phyloP scores from a whole-genome alignment of 2,329 filamentous ascomycete species.

The Nectriaceae sp. region DNA sequence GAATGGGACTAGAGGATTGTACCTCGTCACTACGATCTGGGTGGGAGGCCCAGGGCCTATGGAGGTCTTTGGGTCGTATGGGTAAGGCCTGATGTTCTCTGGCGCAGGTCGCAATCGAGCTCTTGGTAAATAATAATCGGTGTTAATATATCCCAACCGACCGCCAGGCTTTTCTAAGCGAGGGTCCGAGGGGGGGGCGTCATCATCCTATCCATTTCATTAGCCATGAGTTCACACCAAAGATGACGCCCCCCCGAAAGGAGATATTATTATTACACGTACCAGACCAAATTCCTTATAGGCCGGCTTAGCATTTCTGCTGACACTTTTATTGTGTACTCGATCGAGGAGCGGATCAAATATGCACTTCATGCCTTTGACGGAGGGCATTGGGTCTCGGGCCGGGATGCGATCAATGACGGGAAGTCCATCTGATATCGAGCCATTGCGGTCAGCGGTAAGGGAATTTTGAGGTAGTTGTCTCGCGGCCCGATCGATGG shows the following conservation, averaged over 20 bases:
- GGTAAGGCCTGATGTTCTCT: conserved; percentile 80
- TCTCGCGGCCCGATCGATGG: conserved; percentile 39
- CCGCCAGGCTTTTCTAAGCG: conserved; percentile 70
- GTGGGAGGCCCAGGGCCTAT: conserved; percentile 87
- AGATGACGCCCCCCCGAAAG: conserved; percentile 61
- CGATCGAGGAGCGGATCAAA: conserved; percentile 62
- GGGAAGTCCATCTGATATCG: conserved; percentile 37
- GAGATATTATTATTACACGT: conserved; percentile 55
- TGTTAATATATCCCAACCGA: conserved; percentile 66
- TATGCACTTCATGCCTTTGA: conserved; percentile 60
- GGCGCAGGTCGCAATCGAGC: conserved; percentile 71
- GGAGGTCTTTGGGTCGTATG: conserved; percentile 79
- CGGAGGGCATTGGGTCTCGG: conserved; percentile 56
- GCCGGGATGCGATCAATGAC: conserved; percentile 50
- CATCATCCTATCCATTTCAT: conserved; percentile 72
- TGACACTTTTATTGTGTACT: conserved; percentile 50
- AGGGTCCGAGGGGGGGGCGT: conserved; percentile 78
- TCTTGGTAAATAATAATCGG: conserved; percentile 70
- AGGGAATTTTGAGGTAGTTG: conserved; percentile 27
- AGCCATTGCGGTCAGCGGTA: conserved; percentile 34
- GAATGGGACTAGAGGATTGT: conserved; percentile 85
- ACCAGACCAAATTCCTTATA: conserved; percentile 67
- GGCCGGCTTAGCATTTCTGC: conserved; percentile 59
- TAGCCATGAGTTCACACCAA: conserved; percentile 57
- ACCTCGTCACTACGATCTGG: conserved; percentile 92